Conservation (phyloP, 2,329 filamentous ascomycete species). For the Fusarium tupiense region DNA sequence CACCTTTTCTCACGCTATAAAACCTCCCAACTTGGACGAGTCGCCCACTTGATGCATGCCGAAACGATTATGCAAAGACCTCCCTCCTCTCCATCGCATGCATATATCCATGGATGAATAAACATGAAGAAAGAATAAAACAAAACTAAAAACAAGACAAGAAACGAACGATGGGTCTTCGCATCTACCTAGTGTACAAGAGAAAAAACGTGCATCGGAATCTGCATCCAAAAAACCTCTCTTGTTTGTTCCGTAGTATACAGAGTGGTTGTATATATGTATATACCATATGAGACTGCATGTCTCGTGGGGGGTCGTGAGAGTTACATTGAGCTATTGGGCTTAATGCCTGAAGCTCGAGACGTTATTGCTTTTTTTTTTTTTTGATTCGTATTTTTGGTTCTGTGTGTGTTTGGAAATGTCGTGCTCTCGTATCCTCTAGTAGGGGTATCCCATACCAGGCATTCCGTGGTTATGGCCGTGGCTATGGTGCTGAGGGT, state of each 20-base stretch:
- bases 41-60: conserved; percentile 19
- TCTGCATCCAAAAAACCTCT: conserved; percentile 40
- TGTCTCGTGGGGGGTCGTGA: conserved; percentile 12
- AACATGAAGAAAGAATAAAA: conserved; percentile 6
- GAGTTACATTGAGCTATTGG: conserved; percentile 22
- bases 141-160: background rate
- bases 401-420: background rate
- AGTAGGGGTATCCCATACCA: conserved; percentile 44
- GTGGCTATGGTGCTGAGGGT: conserved; percentile 20
- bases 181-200: conserved; percentile 38
- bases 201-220: conserved; percentile 16
- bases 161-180: conserved; percentile 9
- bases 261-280: conserved; percentile 40
- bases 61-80: conserved; percentile 36
- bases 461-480: conserved; percentile 37
- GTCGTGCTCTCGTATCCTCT: conserved; percentile 9
- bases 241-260: conserved; percentile 37
- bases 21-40: conserved; percentile 12
- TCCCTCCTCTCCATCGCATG: conserved; percentile 9
- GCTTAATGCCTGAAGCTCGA: background rate
- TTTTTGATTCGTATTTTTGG: conserved; percentile 7
- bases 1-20: conserved; percentile 13
- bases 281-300: conserved; percentile 30
- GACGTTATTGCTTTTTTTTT: conserved; percentile 12
- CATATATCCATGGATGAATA: conserved; percentile 7